A percentile compares a stretch with the other conserved stretches of the same genome.
phyloP scores from a whole-genome alignment of 805 yeast species.

The Zygosaccharomyces gambellarensis region DNA sequence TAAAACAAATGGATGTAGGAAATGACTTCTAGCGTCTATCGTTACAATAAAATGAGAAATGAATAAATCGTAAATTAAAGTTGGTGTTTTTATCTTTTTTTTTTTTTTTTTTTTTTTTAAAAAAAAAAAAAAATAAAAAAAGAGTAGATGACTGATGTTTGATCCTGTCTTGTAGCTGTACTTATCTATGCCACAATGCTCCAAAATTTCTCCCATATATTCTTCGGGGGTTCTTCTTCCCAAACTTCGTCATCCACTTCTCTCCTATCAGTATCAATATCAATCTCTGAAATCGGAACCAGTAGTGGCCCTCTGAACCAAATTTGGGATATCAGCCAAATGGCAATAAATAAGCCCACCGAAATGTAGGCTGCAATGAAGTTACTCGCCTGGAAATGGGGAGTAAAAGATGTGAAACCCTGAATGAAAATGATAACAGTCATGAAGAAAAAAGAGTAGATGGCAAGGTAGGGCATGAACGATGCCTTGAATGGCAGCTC shows the following conservation, averaged over 20 bases:
- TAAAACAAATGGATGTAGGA: not conserved
- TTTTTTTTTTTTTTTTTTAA: too few species aligned
- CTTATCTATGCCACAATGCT: conserved; percentile 32
- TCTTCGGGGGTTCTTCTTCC: conserved; percentile 49
- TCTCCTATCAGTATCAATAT: conserved; percentile 63
- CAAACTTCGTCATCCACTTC: conserved; percentile 55
- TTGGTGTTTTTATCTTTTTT: too few species aligned
- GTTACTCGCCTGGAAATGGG: conserved; percentile 43
- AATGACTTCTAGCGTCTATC: not conserved
- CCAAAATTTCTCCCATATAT: conserved; percentile 55
- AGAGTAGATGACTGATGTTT: not conserved
- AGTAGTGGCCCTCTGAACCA: conserved; percentile 46
- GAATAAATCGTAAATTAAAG: not conserved
- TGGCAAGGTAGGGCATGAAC: conserved; percentile 64
- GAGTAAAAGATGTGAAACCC: conserved; percentile 63
- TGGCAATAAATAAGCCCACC: conserved; percentile 50
- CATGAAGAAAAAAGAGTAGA: conserved; percentile 54
- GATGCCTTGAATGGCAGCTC: conserved; percentile 69
- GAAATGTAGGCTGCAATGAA: conserved; percentile 74
- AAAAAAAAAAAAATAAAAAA: not conserved
- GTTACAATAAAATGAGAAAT: not conserved
- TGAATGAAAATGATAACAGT: conserved; percentile 60
- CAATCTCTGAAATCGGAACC: conserved; percentile 54
- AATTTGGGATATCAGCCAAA: conserved; percentile 53
- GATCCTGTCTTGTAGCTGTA: not conserved